Conservation (phyloP, 345 rosid species). For the Arabidopsis arenosa region DNA sequence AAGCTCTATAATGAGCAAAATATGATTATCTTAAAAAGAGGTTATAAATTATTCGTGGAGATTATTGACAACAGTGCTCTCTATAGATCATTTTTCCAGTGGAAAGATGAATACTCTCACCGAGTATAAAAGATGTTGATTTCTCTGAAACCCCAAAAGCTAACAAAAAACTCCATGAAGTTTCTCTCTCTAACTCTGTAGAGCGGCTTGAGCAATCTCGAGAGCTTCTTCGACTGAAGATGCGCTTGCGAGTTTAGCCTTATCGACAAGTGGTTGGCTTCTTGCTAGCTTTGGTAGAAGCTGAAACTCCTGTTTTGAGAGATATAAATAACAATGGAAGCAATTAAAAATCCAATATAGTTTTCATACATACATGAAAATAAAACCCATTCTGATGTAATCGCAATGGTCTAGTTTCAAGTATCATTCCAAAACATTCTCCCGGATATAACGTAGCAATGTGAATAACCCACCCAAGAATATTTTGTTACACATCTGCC, state of each 20-base stretch:
- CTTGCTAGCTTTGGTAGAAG: slow-evolving; percentile 86
- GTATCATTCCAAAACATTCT: background rate
- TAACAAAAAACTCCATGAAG: background rate
- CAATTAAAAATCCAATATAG: background rate
- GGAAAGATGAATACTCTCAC: slow-evolving; percentile 35
- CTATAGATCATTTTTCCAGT: slow-evolving; percentile 19
- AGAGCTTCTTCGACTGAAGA: slow-evolving; percentile 92
- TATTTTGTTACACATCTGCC: no score
- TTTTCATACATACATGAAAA: background rate
- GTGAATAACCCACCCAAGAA: no score
- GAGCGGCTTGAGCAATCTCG: slow-evolving; percentile 62
- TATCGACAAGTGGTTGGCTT: slow-evolving; percentile 77
- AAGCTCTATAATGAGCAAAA: slow-evolving; percentile 2
- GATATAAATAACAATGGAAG: background rate
- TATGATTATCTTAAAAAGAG: background rate
- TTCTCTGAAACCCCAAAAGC: slow-evolving; percentile 27
- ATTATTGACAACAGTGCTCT: slow-evolving; percentile 37
- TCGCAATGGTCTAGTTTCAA: background rate
- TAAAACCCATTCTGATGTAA: background rate
- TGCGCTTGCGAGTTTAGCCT: slow-evolving; percentile 72
- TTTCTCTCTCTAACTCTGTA: slow-evolving; percentile 41
- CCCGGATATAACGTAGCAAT: no score
- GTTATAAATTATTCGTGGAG: slow-evolving; percentile 2
- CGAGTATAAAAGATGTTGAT: slow-evolving; percentile 11
- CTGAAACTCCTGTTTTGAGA: slow-evolving; percentile 68